phyloP scores from a whole-genome alignment of 1,284 basidiomycete genomes.

The Phenoliferia sp. region DNA sequence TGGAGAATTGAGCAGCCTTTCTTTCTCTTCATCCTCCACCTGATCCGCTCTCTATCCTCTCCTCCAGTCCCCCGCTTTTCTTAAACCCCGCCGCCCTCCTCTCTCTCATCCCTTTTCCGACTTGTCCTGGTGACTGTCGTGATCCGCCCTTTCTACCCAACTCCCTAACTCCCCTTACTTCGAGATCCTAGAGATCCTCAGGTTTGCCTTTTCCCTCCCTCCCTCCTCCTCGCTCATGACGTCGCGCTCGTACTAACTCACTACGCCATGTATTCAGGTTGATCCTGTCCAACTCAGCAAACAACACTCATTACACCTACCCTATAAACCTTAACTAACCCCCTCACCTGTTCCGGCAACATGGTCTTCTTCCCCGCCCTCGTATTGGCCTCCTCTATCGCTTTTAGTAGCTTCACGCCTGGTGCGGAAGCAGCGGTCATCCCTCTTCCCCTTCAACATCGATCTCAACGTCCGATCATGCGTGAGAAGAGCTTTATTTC shows the following conservation, averaged over 20 bases:
- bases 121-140: background rate
- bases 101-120: background rate
- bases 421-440: background rate
- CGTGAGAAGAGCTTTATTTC: background rate
- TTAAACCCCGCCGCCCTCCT: background rate
- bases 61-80: background rate
- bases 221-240: background rate
- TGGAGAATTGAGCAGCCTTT: background rate
- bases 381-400: background rate
- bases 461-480: background rate
- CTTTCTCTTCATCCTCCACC: background rate
- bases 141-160: background rate
- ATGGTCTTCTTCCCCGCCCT: background rate
- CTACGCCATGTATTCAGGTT: background rate
- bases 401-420: background rate
- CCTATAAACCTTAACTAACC: background rate
- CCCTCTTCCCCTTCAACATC: background rate
- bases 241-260: background rate
- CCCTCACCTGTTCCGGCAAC: too few species aligned
- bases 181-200: slow-evolving; percentile 1
- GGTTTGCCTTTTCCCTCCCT: background rate
- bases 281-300: slow-evolving; percentile 1
- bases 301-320: background rate
- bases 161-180: background rate
- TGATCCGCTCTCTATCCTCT: background rate